phyloP scores from a whole-genome alignment of 805 yeast genomes.

The Candida suzukii region DNA sequence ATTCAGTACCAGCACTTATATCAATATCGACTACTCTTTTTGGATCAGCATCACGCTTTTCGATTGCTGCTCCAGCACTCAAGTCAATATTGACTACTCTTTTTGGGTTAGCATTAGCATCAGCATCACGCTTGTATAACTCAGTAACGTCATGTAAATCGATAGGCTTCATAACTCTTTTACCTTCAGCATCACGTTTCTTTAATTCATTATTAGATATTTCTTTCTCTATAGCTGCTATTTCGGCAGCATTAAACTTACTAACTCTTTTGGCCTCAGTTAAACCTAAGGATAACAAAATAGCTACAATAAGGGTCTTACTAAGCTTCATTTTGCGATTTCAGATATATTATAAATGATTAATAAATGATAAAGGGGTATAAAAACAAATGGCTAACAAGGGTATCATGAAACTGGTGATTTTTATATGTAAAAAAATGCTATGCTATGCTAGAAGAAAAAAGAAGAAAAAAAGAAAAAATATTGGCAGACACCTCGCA shows the following conservation, averaged over 20 bases:
- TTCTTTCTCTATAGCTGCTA: neutral
- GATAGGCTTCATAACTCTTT: too few relatives aligned
- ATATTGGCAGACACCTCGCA: too few relatives aligned
- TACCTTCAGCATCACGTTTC: conserved; percentile 9
- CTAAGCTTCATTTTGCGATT: neutral
- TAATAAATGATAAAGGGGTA: neutral
- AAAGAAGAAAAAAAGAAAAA: too few relatives aligned
- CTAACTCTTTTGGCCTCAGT: conserved; percentile 11
- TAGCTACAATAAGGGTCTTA: neutral
- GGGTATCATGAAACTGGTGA: too few relatives aligned
- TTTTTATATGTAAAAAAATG: too few relatives aligned
- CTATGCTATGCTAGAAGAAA: too few relatives aligned
- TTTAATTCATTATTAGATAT: neutral
- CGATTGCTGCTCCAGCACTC: neutral
- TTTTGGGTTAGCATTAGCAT: too few relatives aligned
- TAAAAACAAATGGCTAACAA: too few relatives aligned
- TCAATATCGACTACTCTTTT: conserved; percentile 10
- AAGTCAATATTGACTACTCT: too few relatives aligned
- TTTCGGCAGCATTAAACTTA: neutral
- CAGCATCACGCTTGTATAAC: too few relatives aligned
- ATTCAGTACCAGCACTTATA: neutral
- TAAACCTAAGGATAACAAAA: neutral
- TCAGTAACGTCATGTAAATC: too few relatives aligned
- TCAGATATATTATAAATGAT: neutral
- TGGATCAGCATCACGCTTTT: conserved; percentile 6